phyloP scores from a whole-genome alignment of 108 stramenopile genomes.

The Cyclotella baltica region DNA sequence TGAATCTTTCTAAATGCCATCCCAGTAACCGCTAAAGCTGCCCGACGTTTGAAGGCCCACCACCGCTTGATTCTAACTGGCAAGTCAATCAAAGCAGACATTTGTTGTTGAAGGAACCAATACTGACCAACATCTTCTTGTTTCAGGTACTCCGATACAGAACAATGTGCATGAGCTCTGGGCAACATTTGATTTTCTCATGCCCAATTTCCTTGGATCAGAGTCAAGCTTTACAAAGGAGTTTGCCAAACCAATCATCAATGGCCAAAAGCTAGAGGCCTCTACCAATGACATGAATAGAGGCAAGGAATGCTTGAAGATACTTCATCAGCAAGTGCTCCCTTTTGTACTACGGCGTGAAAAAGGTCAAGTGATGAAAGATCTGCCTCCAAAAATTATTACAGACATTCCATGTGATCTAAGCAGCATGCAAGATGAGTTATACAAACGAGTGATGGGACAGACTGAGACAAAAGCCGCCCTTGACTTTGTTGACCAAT shows the following conservation, averaged over 20 bases:
- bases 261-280: conserved; percentile 70
- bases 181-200: conserved; percentile 97
- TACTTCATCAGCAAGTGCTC: conserved; percentile 91
- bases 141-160: conserved; percentile 92
- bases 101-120: too few species aligned
- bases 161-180: conserved; percentile 98
- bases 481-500: conserved; percentile 37
- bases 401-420: conserved; percentile 85
- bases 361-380: conserved; percentile 93
- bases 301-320: conserved; percentile 82
- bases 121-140: not conserved
- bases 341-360: conserved; percentile 95
- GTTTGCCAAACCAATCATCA: conserved; percentile 85
- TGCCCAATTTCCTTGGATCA: conserved; percentile 95
- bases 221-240: conserved; percentile 77
- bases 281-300: conserved; percentile 59
- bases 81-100: conserved; percentile 24
- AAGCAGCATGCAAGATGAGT: conserved; percentile 62
- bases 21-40: conserved; percentile 79
- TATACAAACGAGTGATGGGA: conserved; percentile 67
- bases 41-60: conserved; percentile 65
- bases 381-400: conserved; percentile 95
- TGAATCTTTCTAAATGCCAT: not conserved
- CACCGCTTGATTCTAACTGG: conserved; percentile 91
- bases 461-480: conserved; percentile 54